A percentile compares a stretch with the other conserved stretches of the same genome.
Conservation (phyloP, 139 green algal genomes). For the Helicosporidium sp. region DNA sequence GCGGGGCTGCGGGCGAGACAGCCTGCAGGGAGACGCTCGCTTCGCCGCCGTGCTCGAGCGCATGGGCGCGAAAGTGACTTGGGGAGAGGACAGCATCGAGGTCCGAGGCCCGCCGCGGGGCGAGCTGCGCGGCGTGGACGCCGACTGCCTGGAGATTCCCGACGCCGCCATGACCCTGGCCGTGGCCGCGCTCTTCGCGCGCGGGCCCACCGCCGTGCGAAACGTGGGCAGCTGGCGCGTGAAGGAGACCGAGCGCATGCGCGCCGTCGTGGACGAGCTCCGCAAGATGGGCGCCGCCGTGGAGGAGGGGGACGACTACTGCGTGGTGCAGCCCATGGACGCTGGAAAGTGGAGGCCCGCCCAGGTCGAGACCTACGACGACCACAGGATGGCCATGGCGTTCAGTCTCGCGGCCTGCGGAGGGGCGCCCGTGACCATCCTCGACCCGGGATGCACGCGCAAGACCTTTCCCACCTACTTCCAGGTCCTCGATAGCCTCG, state of each 20-base stretch:
- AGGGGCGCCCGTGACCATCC: slow-evolving; percentile 46
- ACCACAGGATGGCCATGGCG: slow-evolving; percentile 92
- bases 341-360: too few relatives aligned
- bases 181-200: slow-evolving; percentile 82
- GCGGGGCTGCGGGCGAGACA: slow-evolving; percentile 79
- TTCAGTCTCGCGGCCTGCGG: slow-evolving; percentile 65
- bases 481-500: slow-evolving; percentile 50
- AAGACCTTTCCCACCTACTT: slow-evolving; percentile 93
- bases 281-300: slow-evolving; percentile 68
- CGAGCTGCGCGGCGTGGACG: slow-evolving; percentile 71
- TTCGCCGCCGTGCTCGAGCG: slow-evolving; percentile 90
- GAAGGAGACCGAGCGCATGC: slow-evolving; percentile 99
- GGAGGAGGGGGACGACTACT: slow-evolving; percentile 84
- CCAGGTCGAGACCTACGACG: slow-evolving; percentile 80
- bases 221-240: slow-evolving; percentile 96
- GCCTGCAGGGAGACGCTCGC: slow-evolving; percentile 75
- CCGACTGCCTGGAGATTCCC: slow-evolving; percentile 96
- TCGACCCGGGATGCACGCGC: slow-evolving; percentile 71
- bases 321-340: slow-evolving; percentile 84
- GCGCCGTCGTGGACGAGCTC: slow-evolving; percentile 83
- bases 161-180: slow-evolving; percentile 97
- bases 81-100: slow-evolving; percentile 72
- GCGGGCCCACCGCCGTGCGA: slow-evolving; percentile 73
- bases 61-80: slow-evolving; percentile 87
- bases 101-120: slow-evolving; percentile 50